Evolutionary conservation across 176 grass and related monocot genomes (phyloP).

Genomic region (Paspalum notatum): DNA sequence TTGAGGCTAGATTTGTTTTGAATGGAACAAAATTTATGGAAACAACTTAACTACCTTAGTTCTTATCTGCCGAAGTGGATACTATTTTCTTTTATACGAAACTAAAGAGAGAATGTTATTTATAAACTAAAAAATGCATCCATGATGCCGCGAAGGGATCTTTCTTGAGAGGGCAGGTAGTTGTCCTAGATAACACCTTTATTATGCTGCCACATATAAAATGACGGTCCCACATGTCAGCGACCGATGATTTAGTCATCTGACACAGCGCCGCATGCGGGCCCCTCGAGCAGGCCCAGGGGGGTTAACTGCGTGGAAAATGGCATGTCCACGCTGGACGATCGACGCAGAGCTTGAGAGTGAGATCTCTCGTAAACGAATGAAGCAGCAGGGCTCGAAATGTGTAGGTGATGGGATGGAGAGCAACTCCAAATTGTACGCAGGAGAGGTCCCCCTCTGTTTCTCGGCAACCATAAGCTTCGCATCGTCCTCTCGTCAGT

Average conservation of each 20-base stretch:
- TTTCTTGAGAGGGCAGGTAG: no score
- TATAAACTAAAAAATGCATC: no score
- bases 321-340: neutral
- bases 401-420: slow-evolving; percentile 3
- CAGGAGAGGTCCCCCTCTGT: slow-evolving; percentile 50
- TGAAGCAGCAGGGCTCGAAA: neutral
- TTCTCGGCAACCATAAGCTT: slow-evolving; percentile 45
- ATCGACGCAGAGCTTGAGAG: slow-evolving; percentile 12
- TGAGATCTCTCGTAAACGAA: neutral
- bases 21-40: no score
- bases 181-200: no score
- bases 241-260: neutral
- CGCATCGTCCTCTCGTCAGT: slow-evolving; percentile 18
- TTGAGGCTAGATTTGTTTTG: no score
- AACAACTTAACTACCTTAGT: no score
- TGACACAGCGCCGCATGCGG: neutral
- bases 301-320: slow-evolving; percentile 26
- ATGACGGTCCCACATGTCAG: slow-evolving; percentile 23
- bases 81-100: no score
- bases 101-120: no score
- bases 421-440: neutral
- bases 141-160: no score
- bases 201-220: no score
- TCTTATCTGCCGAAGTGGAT: no score
- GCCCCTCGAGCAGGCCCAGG: neutral